Base-by-base conservation (phyloP, 2,329 filamentous ascomycete species). In the Parafenestella ontariensis region DNA sequence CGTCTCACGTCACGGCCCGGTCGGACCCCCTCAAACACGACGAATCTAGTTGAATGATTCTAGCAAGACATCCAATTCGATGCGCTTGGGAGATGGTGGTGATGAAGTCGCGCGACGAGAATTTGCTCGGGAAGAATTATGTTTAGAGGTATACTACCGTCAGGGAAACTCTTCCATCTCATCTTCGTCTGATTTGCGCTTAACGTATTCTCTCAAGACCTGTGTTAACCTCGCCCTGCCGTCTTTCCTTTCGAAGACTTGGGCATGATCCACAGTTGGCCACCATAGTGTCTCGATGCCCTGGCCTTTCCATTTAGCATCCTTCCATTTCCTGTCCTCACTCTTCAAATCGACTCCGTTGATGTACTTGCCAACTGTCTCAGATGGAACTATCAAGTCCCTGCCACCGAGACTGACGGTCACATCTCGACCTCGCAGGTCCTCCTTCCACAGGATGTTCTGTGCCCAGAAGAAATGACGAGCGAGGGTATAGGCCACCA, bases 381-480 rank as follows among this genome's bases (percentile, higher is more conserved):
- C 70, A 0, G 85, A 85, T 65, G 89, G 81, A 5, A 89, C 85
- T 59, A 91, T 89, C 41, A 89, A 71, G 73, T 90, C 88, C 48
- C 79, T 77, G 8, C 83, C 85, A 6, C 83, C 80, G 21, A 90
- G 76, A 51, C 78, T 83, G 0, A 89, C 85, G 0, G 84, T 86
- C 10, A 87, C 82, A 17, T 74, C 58, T 42, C 76, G 71, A 51
- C 73, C 60, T 46, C 73, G 58, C 41, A 90, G 71, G 56, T 89
- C 86, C 43, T 90, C 85, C 61, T 85, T 86, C 88, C 89, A 91
- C 7, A 89, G 75, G 34, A 89, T 85, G 59, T 88, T 90, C 61
- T 90, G 82, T 23, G 80, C 80, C 89, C 89, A 91, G 74, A 89
- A 90, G 75, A 91, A 90, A 63, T 87, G 82, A 3, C 88, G 78